These are phyloP conservation scores for Trypanosoma scelopori DNA, from an alignment of 208 protist genomes.

Conservation along the genomic window DNA sequence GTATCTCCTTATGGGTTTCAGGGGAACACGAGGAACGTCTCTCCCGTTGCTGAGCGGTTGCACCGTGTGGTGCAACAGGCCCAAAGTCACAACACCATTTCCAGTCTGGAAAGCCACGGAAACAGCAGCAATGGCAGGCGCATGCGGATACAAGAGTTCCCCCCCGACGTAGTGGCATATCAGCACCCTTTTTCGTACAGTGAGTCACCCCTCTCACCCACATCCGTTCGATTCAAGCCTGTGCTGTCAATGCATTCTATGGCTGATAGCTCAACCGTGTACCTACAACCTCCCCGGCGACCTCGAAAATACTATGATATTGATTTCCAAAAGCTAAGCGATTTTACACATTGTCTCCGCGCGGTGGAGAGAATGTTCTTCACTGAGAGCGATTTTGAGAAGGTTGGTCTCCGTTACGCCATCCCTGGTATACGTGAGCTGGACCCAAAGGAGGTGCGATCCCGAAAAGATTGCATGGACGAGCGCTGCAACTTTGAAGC, in stretches of 20 bases:
- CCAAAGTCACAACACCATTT: constrained; percentile 7
- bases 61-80: neutral
- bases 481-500: neutral
- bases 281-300: neutral
- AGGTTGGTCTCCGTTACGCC: constrained; percentile 42
- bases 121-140: constrained; percentile 13
- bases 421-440: constrained; percentile 51
- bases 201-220: constrained; percentile 23
- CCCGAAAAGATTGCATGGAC: constrained; percentile 5
- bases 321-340: constrained; percentile 28
- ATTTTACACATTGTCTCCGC: constrained; percentile 44
- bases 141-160: neutral
- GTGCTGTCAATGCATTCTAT: constrained; percentile 26
- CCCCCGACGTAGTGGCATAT: neutral
- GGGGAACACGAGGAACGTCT: neutral
- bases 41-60: constrained; percentile 1
- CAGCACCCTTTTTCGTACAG: constrained; percentile 11
- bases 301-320: constrained; percentile 30
- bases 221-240: constrained; percentile 30
- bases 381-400: constrained; percentile 52
- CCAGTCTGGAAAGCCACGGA: constrained; percentile 15
- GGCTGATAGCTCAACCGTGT: constrained; percentile 18
- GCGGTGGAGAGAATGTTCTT: constrained; percentile 29
- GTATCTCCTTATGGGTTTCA: neutral
- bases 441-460: constrained; percentile 19